Evolutionary conservation across 441 rosid genomes (phyloP).

Genomic region (Bruguiera hainesii): DNA sequence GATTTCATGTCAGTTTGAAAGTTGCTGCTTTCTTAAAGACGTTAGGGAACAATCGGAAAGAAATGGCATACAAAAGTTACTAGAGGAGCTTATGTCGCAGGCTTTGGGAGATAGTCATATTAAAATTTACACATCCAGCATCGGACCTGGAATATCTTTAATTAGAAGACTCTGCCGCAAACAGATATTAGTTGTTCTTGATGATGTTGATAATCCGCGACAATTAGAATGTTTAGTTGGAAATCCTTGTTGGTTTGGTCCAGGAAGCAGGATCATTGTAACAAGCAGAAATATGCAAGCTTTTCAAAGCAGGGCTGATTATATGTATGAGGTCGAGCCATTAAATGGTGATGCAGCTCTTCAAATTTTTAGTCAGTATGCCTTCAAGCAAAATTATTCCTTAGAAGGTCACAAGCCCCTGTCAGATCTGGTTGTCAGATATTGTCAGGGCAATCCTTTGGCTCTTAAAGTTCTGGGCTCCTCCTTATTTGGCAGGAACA

Average conservation of each 20-base stretch:
- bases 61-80: neutral
- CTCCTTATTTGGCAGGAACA: neutral
- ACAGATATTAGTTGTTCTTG: slow-evolving; percentile 3
- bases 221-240: slow-evolving; percentile 8
- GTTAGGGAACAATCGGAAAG: neutral
- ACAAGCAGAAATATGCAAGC: slow-evolving; percentile 14
- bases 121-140: too few relatives aligned
- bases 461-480: slow-evolving; percentile 23
- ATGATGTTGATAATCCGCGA: slow-evolving; percentile 1
- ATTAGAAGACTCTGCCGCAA: neutral
- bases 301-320: neutral
- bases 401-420: too few relatives aligned
- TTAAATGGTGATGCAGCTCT: neutral
- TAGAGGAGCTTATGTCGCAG: too few relatives aligned
- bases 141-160: neutral
- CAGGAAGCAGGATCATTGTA: slow-evolving; percentile 11
- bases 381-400: neutral
- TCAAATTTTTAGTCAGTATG: neutral
- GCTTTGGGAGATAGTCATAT: too few relatives aligned
- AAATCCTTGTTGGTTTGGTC: neutral
- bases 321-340: neutral
- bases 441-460: slow-evolving; percentile 10
- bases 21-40: neutral
- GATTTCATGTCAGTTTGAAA: neutral
- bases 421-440: neutral